Evolutionary conservation across 192 early-diverging fungal genomes (phyloP).

Genomic region (Coemansia sp.): DNA sequence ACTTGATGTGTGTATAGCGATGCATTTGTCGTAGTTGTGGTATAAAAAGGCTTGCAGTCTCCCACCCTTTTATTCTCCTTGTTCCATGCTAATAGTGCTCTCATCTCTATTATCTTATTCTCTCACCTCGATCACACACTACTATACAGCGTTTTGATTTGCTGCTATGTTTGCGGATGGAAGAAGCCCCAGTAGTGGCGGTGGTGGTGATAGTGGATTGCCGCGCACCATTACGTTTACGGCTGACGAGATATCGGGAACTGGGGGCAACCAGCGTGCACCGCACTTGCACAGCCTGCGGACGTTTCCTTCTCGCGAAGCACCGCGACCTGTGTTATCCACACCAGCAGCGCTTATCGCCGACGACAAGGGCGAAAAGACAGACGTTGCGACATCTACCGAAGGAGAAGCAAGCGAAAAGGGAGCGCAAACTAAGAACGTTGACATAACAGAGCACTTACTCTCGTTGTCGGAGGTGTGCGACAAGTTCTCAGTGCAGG

Average conservation of each 20-base stretch:
- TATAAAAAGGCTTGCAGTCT: neutral
- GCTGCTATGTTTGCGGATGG: slow-evolving; percentile 9
- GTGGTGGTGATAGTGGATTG: slow-evolving; percentile 1
- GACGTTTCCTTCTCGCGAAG: slow-evolving; percentile 7
- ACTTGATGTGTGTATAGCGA: too few species aligned
- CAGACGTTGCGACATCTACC: neutral
- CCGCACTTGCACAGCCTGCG: slow-evolving; percentile 5
- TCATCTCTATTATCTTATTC: neutral
- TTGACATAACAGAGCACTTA: slow-evolving; percentile 61
- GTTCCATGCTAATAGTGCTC: too few species aligned
- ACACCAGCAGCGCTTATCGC: neutral
- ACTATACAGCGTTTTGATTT: too few species aligned
- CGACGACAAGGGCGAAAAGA: slow-evolving; percentile 6
- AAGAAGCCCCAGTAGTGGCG: neutral
- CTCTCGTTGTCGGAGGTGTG: slow-evolving; percentile 57
- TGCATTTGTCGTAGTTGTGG: too few species aligned
- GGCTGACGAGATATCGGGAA: slow-evolving; percentile 7
- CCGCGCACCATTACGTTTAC: slow-evolving; percentile 24
- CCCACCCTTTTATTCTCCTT: too few species aligned
- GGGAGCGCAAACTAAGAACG: slow-evolving; percentile 15
- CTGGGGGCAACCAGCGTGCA: slow-evolving; percentile 1
- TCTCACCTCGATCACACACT: too few species aligned
- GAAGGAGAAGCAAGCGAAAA: neutral
- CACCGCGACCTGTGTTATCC: neutral
- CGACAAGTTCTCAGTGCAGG: slow-evolving; percentile 43